Evolutionary conservation across 305 asterid genomes (phyloP), one percentile per base, ranked within the genome.

Genomic region (Fraxinus latifolia): DNA sequence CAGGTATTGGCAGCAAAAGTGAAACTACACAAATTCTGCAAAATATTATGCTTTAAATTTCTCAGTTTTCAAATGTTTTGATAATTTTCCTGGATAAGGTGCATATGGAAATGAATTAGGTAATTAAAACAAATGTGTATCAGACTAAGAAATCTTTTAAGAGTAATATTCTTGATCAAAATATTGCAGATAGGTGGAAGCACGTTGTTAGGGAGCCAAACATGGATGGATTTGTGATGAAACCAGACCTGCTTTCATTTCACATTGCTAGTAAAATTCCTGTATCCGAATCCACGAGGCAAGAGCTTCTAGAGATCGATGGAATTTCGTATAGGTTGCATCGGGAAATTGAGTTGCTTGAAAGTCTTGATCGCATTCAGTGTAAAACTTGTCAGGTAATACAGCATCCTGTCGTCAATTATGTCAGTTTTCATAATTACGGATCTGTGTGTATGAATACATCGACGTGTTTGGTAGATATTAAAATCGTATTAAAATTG

Each of bases 221-320:
- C 85, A 90, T 93, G 98, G 98, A 93, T 79, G 85, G 89, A 82
- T 79, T 89, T 83, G 90, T 93, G 80, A 89, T 14, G 88, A 94
- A 96, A 87, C 98, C 99, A 21, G 97, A 90, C 85, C 92, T 93
- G 82, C 97, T 96, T 81, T 94, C 99, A 68, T 96, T 96, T 85
- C 97, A 94, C 76, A 86, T 96, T 83, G 99, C 96, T 77, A 96
- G 99, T 90, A 94, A 93, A 88, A 90, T 96, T 84, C 99, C 98
- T n/a, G 86, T 91, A 76, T 96, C 99, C 36, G 99, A 91, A 87
- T 90, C 97, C 7, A 87, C 88, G 1, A 90, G 98, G 87, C 98
- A 96, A 86, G 99, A 94, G 85, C 98, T 96, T 86, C 89, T 96
- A 87, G 99, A 96, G 81, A 96, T 94, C 80, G 99, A 96, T 86